Base-by-base conservation (phyloP, 2,329 filamentous ascomycete genomes). In the Colletotrichum lentis region DNA sequence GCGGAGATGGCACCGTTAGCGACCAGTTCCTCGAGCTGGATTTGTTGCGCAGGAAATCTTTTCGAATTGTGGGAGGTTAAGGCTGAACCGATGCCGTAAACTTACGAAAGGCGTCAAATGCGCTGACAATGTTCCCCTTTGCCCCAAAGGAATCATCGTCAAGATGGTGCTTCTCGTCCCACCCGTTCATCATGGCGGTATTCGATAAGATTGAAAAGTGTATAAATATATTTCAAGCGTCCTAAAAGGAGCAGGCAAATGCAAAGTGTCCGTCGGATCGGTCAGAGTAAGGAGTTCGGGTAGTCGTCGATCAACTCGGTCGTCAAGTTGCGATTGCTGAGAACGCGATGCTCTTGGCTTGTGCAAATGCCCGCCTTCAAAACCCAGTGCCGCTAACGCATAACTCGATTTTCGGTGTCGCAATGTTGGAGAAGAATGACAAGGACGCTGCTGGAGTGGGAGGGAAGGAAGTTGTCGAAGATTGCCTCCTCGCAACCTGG, bases 51-150 rank as follows among this genome's bases (percentile, higher is more conserved):
- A 10, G 14, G 46, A 37, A 8, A 14, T 27, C 14, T 10, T 31
- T 10, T 24, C 10, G 6, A 50, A 18, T 12, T 31, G 18, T n/a
- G 12, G 5, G 41, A 20, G 35, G 12, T 41, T 5, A 20, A 12
- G 59, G 22, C 49, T 16, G 49, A 27, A 43, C 10, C 18, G 49
- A 31, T 57, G 57, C 39, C 20, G 35, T 5, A n/a, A 41, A 67
- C 92, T 77, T 87, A 97, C 94, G 95, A 79, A 99, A 99, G 72
- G 94, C 95, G 83, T 99, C 96, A 80, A 99, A 99, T 68, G 95
- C 94, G 79, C 90, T 90, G 75, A 97, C 88, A 66, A 90, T 86
- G 78, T 81, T 84, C 64, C 87, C 84, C 77, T 90, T 90, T 73
- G 92, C 90, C 75, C 88, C 91, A 81, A 97, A 97, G 71, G 88